A percentile compares a stretch with the other conserved stretches of the same genome.
Conservation (phyloP, 108 stramenopile genomes). For the Skeletonema grethae region DNA sequence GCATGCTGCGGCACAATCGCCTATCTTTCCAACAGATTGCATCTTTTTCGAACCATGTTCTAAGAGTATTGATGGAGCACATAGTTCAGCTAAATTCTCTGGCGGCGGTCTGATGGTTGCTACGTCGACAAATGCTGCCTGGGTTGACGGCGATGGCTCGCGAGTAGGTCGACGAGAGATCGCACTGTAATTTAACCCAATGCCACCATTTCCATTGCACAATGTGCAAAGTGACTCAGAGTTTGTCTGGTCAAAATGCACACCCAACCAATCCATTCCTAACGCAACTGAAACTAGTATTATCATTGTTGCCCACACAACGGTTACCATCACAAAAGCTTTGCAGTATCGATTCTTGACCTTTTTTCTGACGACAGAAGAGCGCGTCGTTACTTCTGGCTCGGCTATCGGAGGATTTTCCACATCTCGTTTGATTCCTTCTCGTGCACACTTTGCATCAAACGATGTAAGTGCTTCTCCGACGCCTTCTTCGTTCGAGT, state of each 20-base stretch:
- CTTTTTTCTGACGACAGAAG: not conserved
- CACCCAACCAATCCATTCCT: slow-evolving; percentile 21
- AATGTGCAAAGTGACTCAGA: slow-evolving; percentile 13
- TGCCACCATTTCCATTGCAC: slow-evolving; percentile 1
- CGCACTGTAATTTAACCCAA: not conserved
- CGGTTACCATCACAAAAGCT: slow-evolving; percentile 25
- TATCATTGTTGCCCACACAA: slow-evolving; percentile 10
- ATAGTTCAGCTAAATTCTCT: slow-evolving; percentile 24
- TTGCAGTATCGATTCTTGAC: slow-evolving; percentile 26
- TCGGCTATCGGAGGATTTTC: not conserved
- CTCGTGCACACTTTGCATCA: not conserved
- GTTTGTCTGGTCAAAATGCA: not conserved
- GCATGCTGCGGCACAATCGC: slow-evolving; percentile 15
- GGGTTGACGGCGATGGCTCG: slow-evolving; percentile 12
- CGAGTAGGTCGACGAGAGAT: slow-evolving; percentile 20
- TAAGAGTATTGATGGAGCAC: slow-evolving; percentile 24
- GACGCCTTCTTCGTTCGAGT: not conserved
- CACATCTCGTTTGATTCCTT: not conserved
- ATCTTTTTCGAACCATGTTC: slow-evolving; percentile 6
- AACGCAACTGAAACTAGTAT: slow-evolving; percentile 11
- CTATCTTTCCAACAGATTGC: not conserved
- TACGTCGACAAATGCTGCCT: not conserved
- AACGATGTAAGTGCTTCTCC: not conserved
- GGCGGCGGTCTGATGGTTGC: slow-evolving; percentile 20
- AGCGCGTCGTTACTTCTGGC: not conserved